A percentile compares a stretch with the other conserved stretches of the same genome.
phyloP scores from a whole-genome alignment of 352 stramenopile species.

The Globisporangium splendens region DNA sequence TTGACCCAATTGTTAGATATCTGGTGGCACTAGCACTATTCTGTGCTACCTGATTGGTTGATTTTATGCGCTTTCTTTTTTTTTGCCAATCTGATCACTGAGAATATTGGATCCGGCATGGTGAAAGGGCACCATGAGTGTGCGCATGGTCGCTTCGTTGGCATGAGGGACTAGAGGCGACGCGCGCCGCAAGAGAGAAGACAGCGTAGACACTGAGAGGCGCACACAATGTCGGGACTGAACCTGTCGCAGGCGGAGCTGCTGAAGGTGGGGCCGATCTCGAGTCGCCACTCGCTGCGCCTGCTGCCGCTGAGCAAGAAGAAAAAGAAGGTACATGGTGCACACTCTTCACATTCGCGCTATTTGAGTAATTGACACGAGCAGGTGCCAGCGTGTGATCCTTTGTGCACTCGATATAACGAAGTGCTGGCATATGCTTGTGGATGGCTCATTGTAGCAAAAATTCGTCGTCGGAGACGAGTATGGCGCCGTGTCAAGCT shows the following conservation, averaged over 20 bases:
- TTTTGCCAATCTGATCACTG: not conserved
- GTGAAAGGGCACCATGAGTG: not conserved
- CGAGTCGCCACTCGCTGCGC: conserved; percentile 69
- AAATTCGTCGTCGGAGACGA: conserved; percentile 85
- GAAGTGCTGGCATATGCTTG: not conserved
- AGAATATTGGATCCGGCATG: not conserved
- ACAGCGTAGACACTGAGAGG: not conserved
- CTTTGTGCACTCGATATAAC: not conserved
- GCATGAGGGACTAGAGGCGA: not conserved
- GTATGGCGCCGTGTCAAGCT: conserved; percentile 74
- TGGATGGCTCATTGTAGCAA: conserved; percentile 45
- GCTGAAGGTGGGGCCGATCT: conserved; percentile 76
- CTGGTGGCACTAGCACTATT: not conserved
- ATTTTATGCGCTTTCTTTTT: not conserved
- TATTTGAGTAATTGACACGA: no score
- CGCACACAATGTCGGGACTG: conserved; percentile 36
- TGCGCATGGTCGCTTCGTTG: not conserved
- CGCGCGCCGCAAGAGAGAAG: not conserved
- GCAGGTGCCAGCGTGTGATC: no score
- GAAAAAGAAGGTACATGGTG: conserved; percentile 70
- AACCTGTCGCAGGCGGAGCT: conserved; percentile 68
- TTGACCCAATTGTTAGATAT: not conserved
- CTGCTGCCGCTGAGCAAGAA: conserved; percentile 83
- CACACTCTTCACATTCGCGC: no score
- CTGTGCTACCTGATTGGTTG: not conserved